These are phyloP conservation scores for Hypoxylon sp. DNA, from an alignment of 2,329 filamentous ascomycete species.

Conservation along the genomic window DNA sequence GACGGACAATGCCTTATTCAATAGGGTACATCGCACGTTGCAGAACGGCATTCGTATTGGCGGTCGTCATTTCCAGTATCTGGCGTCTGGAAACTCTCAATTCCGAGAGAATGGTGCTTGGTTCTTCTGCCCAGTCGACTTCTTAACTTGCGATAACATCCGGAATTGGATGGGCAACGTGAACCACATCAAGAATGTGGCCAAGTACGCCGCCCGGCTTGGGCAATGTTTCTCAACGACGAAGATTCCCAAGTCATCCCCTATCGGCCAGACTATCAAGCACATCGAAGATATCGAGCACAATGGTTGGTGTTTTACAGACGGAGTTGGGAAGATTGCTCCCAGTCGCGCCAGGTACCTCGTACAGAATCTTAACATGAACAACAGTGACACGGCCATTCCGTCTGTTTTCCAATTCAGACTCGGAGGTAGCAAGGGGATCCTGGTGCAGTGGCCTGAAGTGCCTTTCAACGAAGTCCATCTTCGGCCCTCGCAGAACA, in stretches of 20 bases:
- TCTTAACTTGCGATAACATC: constrained; percentile 80
- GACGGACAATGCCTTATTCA: constrained; percentile 79
- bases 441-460: constrained; percentile 82
- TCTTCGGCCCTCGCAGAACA: constrained; percentile 87
- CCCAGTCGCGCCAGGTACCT: constrained; percentile 80
- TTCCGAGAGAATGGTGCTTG: constrained; percentile 93
- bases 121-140: constrained; percentile 83
- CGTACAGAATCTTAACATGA: constrained; percentile 76
- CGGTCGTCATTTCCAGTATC: constrained; percentile 85
- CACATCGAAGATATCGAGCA: constrained; percentile 79
- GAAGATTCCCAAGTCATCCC: constrained; percentile 76
- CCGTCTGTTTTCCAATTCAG: constrained; percentile 94
- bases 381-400: constrained; percentile 62
- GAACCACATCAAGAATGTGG: constrained; percentile 82
- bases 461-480: constrained; percentile 78
- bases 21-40: constrained; percentile 79
- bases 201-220: constrained; percentile 89
- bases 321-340: constrained; percentile 96
- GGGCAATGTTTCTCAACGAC: constrained; percentile 98
- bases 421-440: constrained; percentile 91
- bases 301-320: constrained; percentile 82
- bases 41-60: constrained; percentile 86
- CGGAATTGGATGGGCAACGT: constrained; percentile 91
- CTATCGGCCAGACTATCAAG: constrained; percentile 68
- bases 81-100: constrained; percentile 96